Base-by-base conservation (phyloP, 768 basidiomycete genomes). In the Mycena olivaceomarginata region DNA sequence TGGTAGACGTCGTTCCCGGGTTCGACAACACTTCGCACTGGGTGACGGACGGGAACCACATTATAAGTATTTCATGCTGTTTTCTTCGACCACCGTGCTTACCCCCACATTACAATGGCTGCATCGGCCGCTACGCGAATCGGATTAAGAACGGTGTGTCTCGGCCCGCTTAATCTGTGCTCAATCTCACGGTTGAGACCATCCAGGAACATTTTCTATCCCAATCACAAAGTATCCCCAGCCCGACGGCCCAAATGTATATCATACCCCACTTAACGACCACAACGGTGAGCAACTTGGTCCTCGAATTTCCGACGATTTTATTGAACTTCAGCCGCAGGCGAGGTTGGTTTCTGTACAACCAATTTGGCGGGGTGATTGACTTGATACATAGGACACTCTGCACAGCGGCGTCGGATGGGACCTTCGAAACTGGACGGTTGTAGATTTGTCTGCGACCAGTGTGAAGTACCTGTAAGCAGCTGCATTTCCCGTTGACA, bases 331-430 rank as follows among this genome's bases (percentile, higher is more conserved):
- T 57, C 10, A n/a, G n/a, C n/a, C 18, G 5, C 70, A 84, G 81
- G 82, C 64, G 64, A 85, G 76, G 80, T 83, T 66, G n/a, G 76
- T 66, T 64, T 56, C 31, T 31, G 31, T 10, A n/a, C 6, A 22
- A 22, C n/a, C 8, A 22, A 11, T 41, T 41, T 20, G 15, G 57
- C 56, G n/a, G 7, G 22, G 40, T n/a, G 39, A 40, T 67, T 81
- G 81, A 81, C 41, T 69, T 20, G 25, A 13, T 8, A 57, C 15
- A 8, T 6, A 88, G 82, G 89, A 90, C 45, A 91, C 91, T 2
- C 84, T 93, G 1, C 92, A 93, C 80, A 92, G 92, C 0, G 91
- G 92, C 1, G 87, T 87, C 67, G 92, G 92, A 22, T 93, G 89
- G 88, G 93, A 93, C 79, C 86, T 88, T 18, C 88, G 89, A 9